These are phyloP conservation scores for Mycena pura DNA, from an alignment of 768 basidiomycete species.

Conservation along the genomic window DNA sequence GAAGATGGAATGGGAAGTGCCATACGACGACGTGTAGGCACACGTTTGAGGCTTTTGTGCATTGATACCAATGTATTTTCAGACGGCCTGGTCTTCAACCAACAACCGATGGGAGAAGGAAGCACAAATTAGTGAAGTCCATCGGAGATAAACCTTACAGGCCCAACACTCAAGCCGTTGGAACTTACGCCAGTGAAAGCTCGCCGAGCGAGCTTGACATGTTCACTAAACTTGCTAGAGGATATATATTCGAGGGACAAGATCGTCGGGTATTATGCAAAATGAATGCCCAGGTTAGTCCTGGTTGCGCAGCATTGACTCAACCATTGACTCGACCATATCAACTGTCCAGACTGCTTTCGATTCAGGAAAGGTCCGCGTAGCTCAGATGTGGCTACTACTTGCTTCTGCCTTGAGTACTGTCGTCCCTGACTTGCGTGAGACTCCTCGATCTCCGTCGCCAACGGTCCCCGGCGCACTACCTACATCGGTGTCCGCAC, in stretches of 20 bases:
- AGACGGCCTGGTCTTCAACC: constrained; percentile 48
- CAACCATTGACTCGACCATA: no score
- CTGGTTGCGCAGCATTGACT: not conserved
- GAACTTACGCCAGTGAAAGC: constrained; percentile 50
- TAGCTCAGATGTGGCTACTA: constrained; percentile 73
- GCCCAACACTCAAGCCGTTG: constrained; percentile 64
- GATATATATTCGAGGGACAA: constrained; percentile 61
- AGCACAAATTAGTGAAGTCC: constrained; percentile 51
- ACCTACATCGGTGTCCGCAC: constrained; percentile 48
- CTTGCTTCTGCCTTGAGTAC: constrained; percentile 63
- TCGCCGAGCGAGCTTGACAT: constrained; percentile 48
- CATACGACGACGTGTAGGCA: constrained; percentile 82
- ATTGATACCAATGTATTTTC: constrained; percentile 5
- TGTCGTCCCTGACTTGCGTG: constrained; percentile 46
- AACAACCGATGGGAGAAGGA: constrained; percentile 39
- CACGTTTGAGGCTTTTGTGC: not conserved
- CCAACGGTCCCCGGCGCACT: constrained; percentile 34
- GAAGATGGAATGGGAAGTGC: constrained; percentile 63
- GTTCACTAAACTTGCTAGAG: constrained; percentile 67
- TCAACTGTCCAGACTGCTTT: constrained; percentile 56
- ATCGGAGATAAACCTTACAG: constrained; percentile 63
- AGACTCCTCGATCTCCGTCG: constrained; percentile 31
- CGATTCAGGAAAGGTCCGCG: constrained; percentile 59
- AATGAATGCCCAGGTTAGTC: constrained; percentile 63
- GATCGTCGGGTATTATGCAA: constrained; percentile 58